A percentile compares a stretch with the other conserved stretches of the same genome.
Conservation (phyloP, 192 early-diverging fungal species). For the Rhizophagus sp. region DNA sequence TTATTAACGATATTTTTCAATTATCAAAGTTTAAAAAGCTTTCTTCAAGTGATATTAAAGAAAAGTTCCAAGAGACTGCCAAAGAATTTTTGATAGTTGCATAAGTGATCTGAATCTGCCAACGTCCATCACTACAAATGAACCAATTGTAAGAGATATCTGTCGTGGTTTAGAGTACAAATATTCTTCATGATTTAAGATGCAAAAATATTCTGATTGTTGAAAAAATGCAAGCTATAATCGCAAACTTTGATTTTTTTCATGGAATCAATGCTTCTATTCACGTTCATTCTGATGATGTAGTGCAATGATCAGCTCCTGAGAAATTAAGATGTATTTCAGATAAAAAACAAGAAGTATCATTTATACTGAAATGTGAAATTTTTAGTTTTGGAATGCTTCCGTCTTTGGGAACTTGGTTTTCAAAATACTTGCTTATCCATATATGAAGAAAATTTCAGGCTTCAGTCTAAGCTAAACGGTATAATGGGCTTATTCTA, state of each 20-base stretch:
- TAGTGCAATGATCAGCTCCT: slow-evolving; percentile 16
- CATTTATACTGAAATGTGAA: slow-evolving; percentile 27
- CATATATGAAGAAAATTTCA: no score
- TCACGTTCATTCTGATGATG: background rate
- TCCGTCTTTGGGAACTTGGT: slow-evolving; percentile 4
- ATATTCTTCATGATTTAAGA: background rate
- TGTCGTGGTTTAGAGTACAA: background rate
- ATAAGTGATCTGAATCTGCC: no score
- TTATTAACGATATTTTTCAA: no score
- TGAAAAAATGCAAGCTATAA: background rate
- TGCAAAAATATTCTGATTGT: background rate
- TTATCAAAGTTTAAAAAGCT: no score
- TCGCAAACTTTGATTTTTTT: slow-evolving; percentile 25
- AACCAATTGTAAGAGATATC: background rate
- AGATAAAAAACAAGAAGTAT: background rate
- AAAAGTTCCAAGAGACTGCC: no score
- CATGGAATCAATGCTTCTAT: background rate
- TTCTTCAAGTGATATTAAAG: no score
- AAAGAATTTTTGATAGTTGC: no score
- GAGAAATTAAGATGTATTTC: background rate
- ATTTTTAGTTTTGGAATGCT: slow-evolving; percentile 23
- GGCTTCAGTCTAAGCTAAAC: no score
- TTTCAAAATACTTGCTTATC: no score
- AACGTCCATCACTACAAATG: no score
- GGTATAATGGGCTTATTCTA: no score